Evolutionary conservation across 2,329 filamentous ascomycete genomes (phyloP).

Genomic region (Ophiostoma populinum): DNA sequence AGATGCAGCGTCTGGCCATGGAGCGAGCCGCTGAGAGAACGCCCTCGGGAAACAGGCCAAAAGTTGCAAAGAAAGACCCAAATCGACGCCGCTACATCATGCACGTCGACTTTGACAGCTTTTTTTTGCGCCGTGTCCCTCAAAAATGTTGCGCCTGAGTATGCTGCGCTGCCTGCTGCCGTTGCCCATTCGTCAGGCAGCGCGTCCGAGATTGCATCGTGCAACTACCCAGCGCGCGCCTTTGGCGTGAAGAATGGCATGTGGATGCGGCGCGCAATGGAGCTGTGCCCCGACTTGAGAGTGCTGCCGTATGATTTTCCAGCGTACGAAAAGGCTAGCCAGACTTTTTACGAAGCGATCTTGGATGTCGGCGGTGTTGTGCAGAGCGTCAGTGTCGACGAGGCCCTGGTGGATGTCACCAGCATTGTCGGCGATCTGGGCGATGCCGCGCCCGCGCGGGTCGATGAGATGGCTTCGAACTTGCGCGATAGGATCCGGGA

Average conservation of each 20-base stretch:
- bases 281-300: constrained; percentile 70
- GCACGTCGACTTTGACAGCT: constrained; percentile 94
- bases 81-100: constrained; percentile 67
- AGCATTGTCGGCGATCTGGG: constrained; percentile 46
- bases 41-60: background rate
- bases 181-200: constrained; percentile 75
- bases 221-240: constrained; percentile 78
- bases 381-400: constrained; percentile 93
- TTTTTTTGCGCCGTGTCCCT: constrained; percentile 91
- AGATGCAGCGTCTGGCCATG: constrained; percentile 63
- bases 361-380: constrained; percentile 65
- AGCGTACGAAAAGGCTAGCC: constrained; percentile 83
- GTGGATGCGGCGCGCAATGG: constrained; percentile 91
- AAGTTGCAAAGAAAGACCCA: constrained; percentile 28
- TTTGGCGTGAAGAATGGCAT: constrained; percentile 93
- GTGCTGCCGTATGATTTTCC: constrained; percentile 92
- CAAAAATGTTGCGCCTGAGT: constrained; percentile 64
- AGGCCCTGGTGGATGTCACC: constrained; percentile 77
- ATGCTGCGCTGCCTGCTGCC: constrained; percentile 61
- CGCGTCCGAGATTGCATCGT: constrained; percentile 91
- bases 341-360: constrained; percentile 72
- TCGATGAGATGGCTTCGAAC: constrained; percentile 48
- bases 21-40: constrained; percentile 42
- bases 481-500: constrained; percentile 55
- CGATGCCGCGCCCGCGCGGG: constrained; percentile 38